Conservation (phyloP, 2,329 filamentous ascomycete genomes). For the Fusarium penzigii region DNA sequence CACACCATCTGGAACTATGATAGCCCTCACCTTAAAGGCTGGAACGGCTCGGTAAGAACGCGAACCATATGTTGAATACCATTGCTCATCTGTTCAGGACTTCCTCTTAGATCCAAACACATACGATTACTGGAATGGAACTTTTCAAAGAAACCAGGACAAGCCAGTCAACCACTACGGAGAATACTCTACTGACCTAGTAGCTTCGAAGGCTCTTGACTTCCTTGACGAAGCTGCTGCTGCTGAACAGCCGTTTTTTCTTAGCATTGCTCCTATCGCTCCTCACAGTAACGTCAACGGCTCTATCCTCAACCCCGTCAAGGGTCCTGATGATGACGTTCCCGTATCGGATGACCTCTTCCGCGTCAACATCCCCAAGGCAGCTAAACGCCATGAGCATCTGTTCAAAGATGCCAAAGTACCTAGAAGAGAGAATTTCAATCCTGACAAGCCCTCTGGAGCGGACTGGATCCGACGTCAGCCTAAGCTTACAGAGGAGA, state of each 20-base stretch:
- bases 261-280: constrained; percentile 52
- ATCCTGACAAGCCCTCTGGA: constrained; percentile 49
- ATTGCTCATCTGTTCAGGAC: not conserved
- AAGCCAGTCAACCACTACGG: not conserved
- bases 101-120: constrained; percentile 7
- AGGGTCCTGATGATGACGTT: constrained; percentile 9
- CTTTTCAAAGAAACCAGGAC: not conserved
- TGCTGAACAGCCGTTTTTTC: constrained; percentile 47
- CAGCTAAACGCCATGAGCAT: constrained; percentile 57
- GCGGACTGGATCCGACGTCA: constrained; percentile 47
- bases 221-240: not conserved
- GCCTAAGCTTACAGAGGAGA: constrained; percentile 33
- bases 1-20: constrained; percentile 52
- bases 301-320: constrained; percentile 49
- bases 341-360: constrained; percentile 44
- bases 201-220: not conserved
- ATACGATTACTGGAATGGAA: constrained; percentile 4
- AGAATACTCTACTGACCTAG: not conserved
- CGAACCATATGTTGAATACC: not conserved
- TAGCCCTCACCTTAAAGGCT: constrained; percentile 54
- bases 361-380: constrained; percentile 9
- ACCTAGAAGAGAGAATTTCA: constrained; percentile 67
- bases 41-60: constrained; percentile 47
- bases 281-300: constrained; percentile 33
- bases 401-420: constrained; percentile 61